Percentiles rank a stretch among this genome's conserved stretches.
phyloP scores from a whole-genome alignment of 257 asterid genomes.

The Petrea volubilis region DNA sequence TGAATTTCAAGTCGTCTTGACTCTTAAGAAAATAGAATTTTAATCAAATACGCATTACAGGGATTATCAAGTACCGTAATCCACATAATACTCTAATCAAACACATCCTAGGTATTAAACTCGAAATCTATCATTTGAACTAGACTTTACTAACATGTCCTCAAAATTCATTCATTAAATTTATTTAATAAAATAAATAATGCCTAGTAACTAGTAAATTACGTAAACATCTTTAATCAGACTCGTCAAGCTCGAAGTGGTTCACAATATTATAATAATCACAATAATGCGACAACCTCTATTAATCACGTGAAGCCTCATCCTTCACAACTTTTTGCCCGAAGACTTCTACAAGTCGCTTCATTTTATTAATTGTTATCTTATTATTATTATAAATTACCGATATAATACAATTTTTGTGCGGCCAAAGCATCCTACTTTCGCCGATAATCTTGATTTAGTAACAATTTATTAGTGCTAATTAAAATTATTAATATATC shows the following conservation, averaged over 20 bases:
- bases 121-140: too few species aligned
- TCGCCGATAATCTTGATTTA: constrained; percentile 20
- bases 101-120: too few species aligned
- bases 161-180: background rate
- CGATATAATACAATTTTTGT: background rate
- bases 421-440: background rate
- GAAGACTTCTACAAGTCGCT: background rate
- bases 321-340: constrained; percentile 1
- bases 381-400: background rate
- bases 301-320: constrained; percentile 1
- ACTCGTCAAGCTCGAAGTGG: background rate
- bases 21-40: too few species aligned
- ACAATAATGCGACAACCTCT: too few species aligned
- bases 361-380: background rate
- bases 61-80: too few species aligned
- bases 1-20: too few species aligned
- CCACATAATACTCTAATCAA: too few species aligned
- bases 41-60: too few species aligned
- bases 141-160: background rate
- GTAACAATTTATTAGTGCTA: background rate
- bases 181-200: background rate
- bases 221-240: background rate
- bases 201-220: too few species aligned
- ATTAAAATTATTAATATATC: background rate
- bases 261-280: too few species aligned